Base-by-base conservation (phyloP, 345 rosid species). In the Turritis glabra region DNA sequence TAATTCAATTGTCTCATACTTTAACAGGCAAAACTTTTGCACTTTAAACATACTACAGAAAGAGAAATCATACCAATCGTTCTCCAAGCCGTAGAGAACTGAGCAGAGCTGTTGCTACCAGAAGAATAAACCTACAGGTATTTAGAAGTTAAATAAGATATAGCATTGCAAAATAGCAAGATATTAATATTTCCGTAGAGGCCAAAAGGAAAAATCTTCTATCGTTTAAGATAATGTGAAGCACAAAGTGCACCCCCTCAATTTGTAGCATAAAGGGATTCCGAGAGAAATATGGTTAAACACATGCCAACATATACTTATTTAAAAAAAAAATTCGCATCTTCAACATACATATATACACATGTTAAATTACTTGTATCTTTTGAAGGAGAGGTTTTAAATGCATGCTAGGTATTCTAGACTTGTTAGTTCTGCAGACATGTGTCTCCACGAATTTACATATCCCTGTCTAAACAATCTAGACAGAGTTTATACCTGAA, bases 21-120 rank as follows among this genome's bases (percentile, higher is more conserved):
- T 19, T 22, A 44, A 33, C 52, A 18, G 32, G 67, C 55, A 70
- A 70, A 21, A 38, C 4, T 26, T 46, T 70, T 17, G 2, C 75
- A 35, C 18, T 46, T 46, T 3, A 18, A 64, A 17, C n/a, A 46
- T 63, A 64, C 67, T 54, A 55, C 17, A 55, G 29, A 71, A 22
- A 65, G n/a, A 30, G 17, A 71, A 64, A 64, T 37, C 76, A 30
- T 83, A 90, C 93, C 90, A 41, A 86, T 84, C 79, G 80, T 78
- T 81, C 79, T 85, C 97, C 97, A 93, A 14, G 79, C 60, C 59
- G 73, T 64, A 68, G 73, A 72, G 78, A 74, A 84, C 15, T 79
- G 88, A 60, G 88, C 85, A 82, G 88, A 89, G 62, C 68, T 88
- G 52, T 66, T 75, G 87, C 96, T 93, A 75, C 90, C 89, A 56